phyloP scores from a whole-genome alignment of 2,329 filamentous ascomycete species.

The Elsinoe arachidis region DNA sequence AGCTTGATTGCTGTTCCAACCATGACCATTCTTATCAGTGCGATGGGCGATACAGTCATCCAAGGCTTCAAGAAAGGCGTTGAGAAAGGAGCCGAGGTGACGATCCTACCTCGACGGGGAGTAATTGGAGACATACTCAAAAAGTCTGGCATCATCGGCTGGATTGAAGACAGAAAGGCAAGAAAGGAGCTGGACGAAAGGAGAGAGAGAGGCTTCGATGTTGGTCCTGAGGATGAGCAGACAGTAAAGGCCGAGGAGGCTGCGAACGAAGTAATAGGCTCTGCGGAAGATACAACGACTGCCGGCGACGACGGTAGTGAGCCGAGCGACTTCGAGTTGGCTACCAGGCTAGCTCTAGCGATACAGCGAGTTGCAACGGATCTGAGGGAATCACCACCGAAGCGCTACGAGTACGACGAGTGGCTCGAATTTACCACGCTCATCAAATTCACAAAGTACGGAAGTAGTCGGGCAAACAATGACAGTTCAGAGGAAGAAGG shows the following conservation, averaged over 20 bases:
- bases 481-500: constrained; percentile 49
- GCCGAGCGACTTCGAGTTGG: constrained; percentile 46
- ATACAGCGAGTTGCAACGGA: constrained; percentile 61
- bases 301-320: constrained; percentile 17
- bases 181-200: constrained; percentile 27
- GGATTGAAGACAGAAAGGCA: constrained; percentile 30
- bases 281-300: not conserved
- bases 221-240: constrained; percentile 28
- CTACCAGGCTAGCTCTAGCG: constrained; percentile 55
- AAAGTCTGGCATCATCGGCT: constrained; percentile 34
- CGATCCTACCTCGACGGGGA: constrained; percentile 54
- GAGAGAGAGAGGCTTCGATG: constrained; percentile 39
- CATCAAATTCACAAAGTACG: constrained; percentile 48
- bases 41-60: constrained; percentile 77
- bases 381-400: constrained; percentile 47
- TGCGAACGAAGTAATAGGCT: constrained; percentile 18
- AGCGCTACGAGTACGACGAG: constrained; percentile 69
- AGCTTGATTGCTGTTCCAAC: constrained; percentile 75
- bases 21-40: constrained; percentile 77
- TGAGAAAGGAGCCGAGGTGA: constrained; percentile 54
- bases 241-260: not conserved
- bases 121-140: constrained; percentile 44
- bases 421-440: constrained; percentile 79
- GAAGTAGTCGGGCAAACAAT: constrained; percentile 23
- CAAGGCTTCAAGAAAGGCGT: constrained; percentile 54